These are phyloP conservation scores for Macrotyloma uniflorum DNA, from an alignment of 306 rosid species.

Conservation along the genomic window DNA sequence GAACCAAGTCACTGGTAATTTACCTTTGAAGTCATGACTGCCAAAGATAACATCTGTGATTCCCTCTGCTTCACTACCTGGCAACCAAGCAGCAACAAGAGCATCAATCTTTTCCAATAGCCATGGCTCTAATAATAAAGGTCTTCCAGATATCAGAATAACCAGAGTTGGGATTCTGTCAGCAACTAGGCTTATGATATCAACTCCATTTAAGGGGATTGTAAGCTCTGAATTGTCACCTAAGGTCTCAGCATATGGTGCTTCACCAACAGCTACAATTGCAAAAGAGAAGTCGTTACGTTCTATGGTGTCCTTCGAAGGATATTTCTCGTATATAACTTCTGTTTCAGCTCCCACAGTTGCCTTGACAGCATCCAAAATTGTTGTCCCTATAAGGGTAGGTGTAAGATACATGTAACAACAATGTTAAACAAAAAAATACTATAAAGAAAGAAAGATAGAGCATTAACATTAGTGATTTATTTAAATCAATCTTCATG, in stretches of 20 bases:
- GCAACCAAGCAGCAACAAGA: slow-evolving; percentile 92
- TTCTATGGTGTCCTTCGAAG: slow-evolving; percentile 58
- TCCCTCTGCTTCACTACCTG: slow-evolving; percentile 85
- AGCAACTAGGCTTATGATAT: slow-evolving; percentile 61
- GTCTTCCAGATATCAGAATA: slow-evolving; percentile 85
- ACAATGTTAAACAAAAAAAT: slow-evolving; percentile 5
- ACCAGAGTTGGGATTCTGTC: slow-evolving; percentile 74
- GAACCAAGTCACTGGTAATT: slow-evolving; percentile 84
- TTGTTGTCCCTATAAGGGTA: slow-evolving; percentile 67
- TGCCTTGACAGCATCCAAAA: slow-evolving; percentile 78
- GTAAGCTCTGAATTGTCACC: slow-evolving; percentile 69
- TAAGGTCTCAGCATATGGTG: slow-evolving; percentile 66
- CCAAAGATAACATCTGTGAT: slow-evolving; percentile 84
- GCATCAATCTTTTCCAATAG: slow-evolving; percentile 66
- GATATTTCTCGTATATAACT: slow-evolving; percentile 57
- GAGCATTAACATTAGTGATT: background rate
- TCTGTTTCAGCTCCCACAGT: slow-evolving; percentile 67
- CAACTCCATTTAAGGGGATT: slow-evolving; percentile 64
- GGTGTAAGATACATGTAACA: slow-evolving; percentile 7
- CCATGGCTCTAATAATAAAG: slow-evolving; percentile 67
- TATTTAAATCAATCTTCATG: background rate
- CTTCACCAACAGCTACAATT: slow-evolving; percentile 81
- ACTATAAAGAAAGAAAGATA: slow-evolving; percentile 3
- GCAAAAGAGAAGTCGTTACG: slow-evolving; percentile 63
- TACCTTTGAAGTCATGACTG: slow-evolving; percentile 68